Evolutionary conservation across 78 protist species (phyloP), one percentile per base, ranked within the genome.

Genomic region (Emiliania huxleyi): DNA sequence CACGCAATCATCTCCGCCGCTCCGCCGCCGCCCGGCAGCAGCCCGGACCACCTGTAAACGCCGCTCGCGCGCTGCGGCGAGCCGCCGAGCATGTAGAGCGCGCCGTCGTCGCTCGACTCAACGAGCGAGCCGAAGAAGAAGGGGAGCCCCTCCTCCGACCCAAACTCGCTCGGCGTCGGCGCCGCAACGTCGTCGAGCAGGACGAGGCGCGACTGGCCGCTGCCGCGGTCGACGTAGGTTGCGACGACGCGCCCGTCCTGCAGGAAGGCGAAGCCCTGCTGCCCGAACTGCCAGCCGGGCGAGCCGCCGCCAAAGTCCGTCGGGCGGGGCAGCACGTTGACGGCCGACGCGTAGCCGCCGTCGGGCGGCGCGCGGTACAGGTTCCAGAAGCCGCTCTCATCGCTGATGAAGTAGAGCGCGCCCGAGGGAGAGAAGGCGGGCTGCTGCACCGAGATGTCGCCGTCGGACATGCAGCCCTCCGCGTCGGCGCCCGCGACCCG

Each of bases 331-430:
- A 5, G 69, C 33, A 4, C 33, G 23, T 19, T 55, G 26, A 4
- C 4, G 15, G 15, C 69, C 69, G 23, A 55, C 29, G 4, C 29
- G 69, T 19, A 21, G 6, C 69, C 29, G 3, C 29, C 69, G 69
- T 19, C 26, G 69, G 6, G 6, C 69, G 4, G 69, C 6, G 18
- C 33, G 69, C 69, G 18, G 69, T 1, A 22, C 29, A 55, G 69
- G 3, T 11, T 55, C 15, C 26, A 55, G 69, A 55, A 55, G 69
- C 69, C 69, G 33, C 3, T 22, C 69, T 22, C 69, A 29, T 87
- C 91, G 25, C 49, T 49, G 75, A 87, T 19, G 71, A 49, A 87
- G 71, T 49, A 87, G 91, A 87, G 91, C 75, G 37, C 48, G 42
- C 91, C 91, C n/a, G n/a, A n/a, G n/a, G n/a, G n/a, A n/a, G n/a